Evolutionary conservation across 1,139 yeast species (phyloP), one percentile per base, ranked within the genome.

Genomic region (Zygosaccharomyces pseudobailii): DNA sequence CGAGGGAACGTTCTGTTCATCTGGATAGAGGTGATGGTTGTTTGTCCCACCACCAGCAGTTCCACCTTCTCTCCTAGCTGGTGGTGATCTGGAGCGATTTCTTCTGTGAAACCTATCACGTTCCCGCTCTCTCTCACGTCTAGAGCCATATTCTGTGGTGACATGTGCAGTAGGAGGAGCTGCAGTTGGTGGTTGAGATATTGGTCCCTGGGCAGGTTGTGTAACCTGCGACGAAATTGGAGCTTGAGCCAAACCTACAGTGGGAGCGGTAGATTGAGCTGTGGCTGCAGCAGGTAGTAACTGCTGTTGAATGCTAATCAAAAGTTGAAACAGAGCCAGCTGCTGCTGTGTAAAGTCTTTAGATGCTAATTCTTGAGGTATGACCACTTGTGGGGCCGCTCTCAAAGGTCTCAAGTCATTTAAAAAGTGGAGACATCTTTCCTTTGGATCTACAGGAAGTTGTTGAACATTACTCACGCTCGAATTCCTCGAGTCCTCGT

Each of bases 1-100:
- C 3, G 84, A 84, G 40, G 84, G 87, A 13, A 74, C 68, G 62
- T 86, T 85, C 61, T 72, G 70, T 65, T 86, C 92, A 46, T 80
- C 82, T 6, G 68, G 68, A 42, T 61, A 62, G 33, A 65, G 46
- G 36, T 64, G 67, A 48, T 65, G 69, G 36, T 63, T 64, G 41
- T 62, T 65, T 2, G 55, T 45, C 32, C 61, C 59, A 4, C 61
- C 59, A 4, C 55, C 56, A 39, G 55, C 55, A 8, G 51, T 50
- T 31, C 47, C 51, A 40, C 46, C 51, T 4, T 49, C 48, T 33
- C 52, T 45, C 50, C 55, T 54, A 3, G 22, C 22, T 48, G 50
- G 43, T 53, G 58, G 61, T 7, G 68, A 54, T 65, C 74, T 56
- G 67, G 74, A 52, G 70, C 73, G 61, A 31, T 51, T 54, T 48